These are phyloP conservation scores for Claviceps pazoutovae DNA, from an alignment of 2,329 filamentous ascomycete species.

Conservation along the genomic window DNA sequence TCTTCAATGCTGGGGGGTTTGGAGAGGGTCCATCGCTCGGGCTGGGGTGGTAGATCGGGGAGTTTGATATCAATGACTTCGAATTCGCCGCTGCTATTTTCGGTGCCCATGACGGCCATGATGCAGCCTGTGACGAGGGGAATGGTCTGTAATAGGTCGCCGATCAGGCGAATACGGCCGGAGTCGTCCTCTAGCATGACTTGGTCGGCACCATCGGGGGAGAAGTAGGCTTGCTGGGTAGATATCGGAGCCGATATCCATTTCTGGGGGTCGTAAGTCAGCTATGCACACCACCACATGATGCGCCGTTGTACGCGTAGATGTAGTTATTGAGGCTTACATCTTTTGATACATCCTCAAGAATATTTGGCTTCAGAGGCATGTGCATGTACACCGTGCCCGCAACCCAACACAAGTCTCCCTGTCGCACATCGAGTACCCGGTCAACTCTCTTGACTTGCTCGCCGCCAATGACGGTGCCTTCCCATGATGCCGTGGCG, in stretches of 20 bases:
- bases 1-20: constrained; percentile 25
- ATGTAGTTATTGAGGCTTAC: constrained; percentile 29
- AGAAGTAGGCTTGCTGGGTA: constrained; percentile 62
- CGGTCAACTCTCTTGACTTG: constrained; percentile 63
- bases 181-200: constrained; percentile 94
- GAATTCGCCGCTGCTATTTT: constrained; percentile 83
- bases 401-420: constrained; percentile 85
- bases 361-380: constrained; percentile 86
- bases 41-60: constrained; percentile 73
- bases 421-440: constrained; percentile 89
- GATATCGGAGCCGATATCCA: constrained; percentile 76
- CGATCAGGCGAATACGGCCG: constrained; percentile 68
- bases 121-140: constrained; percentile 86
- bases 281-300: not conserved
- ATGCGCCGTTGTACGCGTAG: too few relatives aligned
- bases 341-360: constrained; percentile 90
- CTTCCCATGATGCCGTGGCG: constrained; percentile 63
- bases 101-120: constrained; percentile 85
- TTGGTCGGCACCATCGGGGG: constrained; percentile 43
- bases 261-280: constrained; percentile 37
- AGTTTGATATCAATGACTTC: constrained; percentile 84
- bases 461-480: constrained; percentile 65
- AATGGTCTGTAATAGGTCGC: constrained; percentile 50
- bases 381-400: constrained; percentile 97
- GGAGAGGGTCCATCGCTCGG: constrained; percentile 61